These are phyloP conservation scores for Madurella mycetomatis DNA, from an alignment of 2,329 filamentous ascomycete species.

Conservation along the genomic window DNA sequence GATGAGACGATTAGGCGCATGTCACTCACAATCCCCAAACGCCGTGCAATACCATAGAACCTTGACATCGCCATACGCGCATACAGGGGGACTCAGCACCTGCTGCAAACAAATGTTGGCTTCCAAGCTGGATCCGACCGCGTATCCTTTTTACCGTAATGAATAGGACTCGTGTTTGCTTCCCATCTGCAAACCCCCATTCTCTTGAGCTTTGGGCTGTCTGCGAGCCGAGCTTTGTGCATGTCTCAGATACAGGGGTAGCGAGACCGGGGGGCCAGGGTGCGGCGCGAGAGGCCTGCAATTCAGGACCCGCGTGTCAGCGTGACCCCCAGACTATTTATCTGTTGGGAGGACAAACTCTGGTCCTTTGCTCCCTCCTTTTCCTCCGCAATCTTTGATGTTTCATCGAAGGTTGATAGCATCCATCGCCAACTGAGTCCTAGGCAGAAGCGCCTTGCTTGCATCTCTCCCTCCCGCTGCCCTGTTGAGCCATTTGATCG, in stretches of 20 bases:
- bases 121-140: too few species aligned
- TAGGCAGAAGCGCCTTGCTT: neutral
- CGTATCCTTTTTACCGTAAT: slow-evolving; percentile 7
- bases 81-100: too few species aligned
- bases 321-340: slow-evolving; percentile 12
- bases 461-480: neutral
- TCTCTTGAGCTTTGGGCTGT: neutral
- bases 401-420: neutral
- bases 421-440: neutral
- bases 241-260: slow-evolving; percentile 1
- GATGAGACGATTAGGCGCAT: slow-evolving; percentile 1
- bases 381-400: neutral
- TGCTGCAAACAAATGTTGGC: too few species aligned
- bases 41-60: too few species aligned
- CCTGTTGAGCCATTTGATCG: neutral
- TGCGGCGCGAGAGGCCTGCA: slow-evolving; percentile 8
- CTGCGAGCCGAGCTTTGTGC: neutral
- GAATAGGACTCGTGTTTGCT: slow-evolving; percentile 3
- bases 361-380: neutral
- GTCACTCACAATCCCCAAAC: too few species aligned
- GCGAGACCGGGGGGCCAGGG: neutral
- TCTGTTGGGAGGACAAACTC: slow-evolving; percentile 5
- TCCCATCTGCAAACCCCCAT: neutral
- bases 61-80: too few species aligned
- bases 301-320: slow-evolving; percentile 12